A percentile compares a stretch with the other conserved stretches of the same genome.
These are phyloP conservation scores for Escovopsis weberi DNA, from an alignment of 2,329 filamentous ascomycete species.

Conservation along the genomic window DNA sequence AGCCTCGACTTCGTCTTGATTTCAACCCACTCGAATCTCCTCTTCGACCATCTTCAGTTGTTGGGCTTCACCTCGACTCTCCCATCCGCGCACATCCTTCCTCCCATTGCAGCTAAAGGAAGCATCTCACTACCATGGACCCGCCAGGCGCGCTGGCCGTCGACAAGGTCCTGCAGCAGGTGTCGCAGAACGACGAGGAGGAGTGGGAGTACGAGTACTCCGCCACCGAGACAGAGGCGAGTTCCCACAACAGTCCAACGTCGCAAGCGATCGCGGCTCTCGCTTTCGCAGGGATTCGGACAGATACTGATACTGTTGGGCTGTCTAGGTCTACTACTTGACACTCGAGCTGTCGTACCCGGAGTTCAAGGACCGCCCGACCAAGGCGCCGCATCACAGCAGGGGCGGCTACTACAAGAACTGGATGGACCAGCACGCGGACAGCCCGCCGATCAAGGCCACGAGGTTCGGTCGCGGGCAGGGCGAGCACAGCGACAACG, in stretches of 20 bases:
- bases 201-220: slow-evolving; percentile 59
- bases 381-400: slow-evolving; percentile 22
- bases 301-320: too few species aligned
- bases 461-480: slow-evolving; percentile 1
- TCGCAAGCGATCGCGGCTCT: too few species aligned
- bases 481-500: slow-evolving; percentile 4
- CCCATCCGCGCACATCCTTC: too few species aligned
- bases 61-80: too few species aligned
- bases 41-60: too few species aligned
- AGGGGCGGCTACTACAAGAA: slow-evolving; percentile 33
- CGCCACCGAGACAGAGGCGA: slow-evolving; percentile 44
- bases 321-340: slow-evolving; percentile 43
- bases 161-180: slow-evolving; percentile 14
- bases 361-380: slow-evolving; percentile 35
- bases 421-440: slow-evolving; percentile 20
- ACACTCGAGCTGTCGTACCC: slow-evolving; percentile 48
- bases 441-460: slow-evolving; percentile 4
- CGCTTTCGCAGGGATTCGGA: too few species aligned
- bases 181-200: slow-evolving; percentile 31
- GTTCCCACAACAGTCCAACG: too few species aligned
- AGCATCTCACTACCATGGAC: slow-evolving; percentile 2
- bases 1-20: too few species aligned
- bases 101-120: too few species aligned
- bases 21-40: too few species aligned
- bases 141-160: slow-evolving; percentile 14